Evolutionary conservation across 2,329 filamentous ascomycete species (phyloP).

Genomic region (Fusarium staphyleae): DNA sequence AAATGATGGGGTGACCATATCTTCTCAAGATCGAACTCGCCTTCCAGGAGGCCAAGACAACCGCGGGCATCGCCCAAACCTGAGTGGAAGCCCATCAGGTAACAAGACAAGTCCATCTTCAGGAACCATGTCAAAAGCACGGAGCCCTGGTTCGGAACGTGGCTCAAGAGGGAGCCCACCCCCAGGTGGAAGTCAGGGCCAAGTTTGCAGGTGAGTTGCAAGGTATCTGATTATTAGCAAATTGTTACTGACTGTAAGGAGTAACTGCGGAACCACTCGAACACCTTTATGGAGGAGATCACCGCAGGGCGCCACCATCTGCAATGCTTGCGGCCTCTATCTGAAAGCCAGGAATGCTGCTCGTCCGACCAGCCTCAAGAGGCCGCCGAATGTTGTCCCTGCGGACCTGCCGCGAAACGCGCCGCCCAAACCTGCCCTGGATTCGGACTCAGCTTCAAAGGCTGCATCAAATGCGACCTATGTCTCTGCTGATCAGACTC

Average conservation of each 20-base stretch:
- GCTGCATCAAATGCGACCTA: conserved; percentile 65
- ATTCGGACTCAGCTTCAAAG: conserved; percentile 51
- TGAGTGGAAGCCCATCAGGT: conserved; percentile 40
- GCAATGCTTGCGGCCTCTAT: conserved; percentile 96
- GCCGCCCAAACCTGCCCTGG: conserved; percentile 48
- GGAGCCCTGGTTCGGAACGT: conserved; percentile 42
- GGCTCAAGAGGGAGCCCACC: conserved; percentile 34
- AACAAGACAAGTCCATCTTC: conserved; percentile 39
- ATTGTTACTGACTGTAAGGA: conserved; percentile 48
- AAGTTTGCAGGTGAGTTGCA: conserved; percentile 72
- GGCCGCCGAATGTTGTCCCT: conserved; percentile 64
- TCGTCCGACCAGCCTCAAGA: conserved; percentile 88
- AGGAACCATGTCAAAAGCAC: conserved; percentile 38
- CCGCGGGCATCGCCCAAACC: conserved; percentile 24
- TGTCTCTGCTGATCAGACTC: conserved; percentile 76
- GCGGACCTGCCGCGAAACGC: conserved; percentile 53
- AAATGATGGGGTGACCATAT: conserved; percentile 31
- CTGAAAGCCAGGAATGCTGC: conserved; percentile 91
- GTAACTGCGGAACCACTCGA: conserved; percentile 93
- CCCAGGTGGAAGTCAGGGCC: conserved; percentile 52
- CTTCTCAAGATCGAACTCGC: conserved; percentile 34
- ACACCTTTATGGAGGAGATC: conserved; percentile 96
- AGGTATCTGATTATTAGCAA: neutral
- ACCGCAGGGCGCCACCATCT: conserved; percentile 91
- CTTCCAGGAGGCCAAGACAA: conserved; percentile 37